Percentiles rank a stretch among this genome's conserved stretches.
phyloP scores from a whole-genome alignment of 23 red algal genomes.

The Cyanidium caldarium region DNA sequence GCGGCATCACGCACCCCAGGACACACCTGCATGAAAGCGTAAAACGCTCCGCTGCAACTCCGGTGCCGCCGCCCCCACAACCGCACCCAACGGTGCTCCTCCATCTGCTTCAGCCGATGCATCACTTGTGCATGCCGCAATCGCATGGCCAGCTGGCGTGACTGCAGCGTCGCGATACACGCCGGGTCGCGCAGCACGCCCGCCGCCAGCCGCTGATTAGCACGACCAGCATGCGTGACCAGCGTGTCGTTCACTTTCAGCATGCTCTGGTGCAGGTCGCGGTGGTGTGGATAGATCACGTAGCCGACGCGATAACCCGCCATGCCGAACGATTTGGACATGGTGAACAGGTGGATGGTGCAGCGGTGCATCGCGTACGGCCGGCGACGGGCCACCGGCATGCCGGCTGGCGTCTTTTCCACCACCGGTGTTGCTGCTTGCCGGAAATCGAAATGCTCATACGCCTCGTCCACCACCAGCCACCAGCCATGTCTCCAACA shows the following conservation, averaged over 20 bases:
- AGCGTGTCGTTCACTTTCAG: constrained; percentile 51
- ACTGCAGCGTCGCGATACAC: background rate
- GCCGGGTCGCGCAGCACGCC: background rate
- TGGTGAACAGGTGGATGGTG: constrained; percentile 34
- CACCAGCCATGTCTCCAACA: constrained; percentile 27
- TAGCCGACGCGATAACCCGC: constrained; percentile 60
- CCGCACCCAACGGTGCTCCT: background rate
- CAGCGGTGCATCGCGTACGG: background rate
- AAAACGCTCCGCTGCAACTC: background rate
- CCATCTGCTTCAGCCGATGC: background rate
- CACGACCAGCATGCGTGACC: constrained; percentile 36
- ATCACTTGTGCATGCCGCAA: background rate
- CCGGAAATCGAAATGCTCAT: constrained; percentile 46
- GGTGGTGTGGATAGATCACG: constrained; percentile 20
- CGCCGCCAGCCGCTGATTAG: constrained; percentile 8
- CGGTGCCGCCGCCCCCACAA: background rate
- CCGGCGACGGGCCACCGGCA: background rate
- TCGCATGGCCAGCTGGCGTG: background rate
- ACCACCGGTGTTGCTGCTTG: no score
- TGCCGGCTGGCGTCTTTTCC: background rate
- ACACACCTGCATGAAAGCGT: background rate
- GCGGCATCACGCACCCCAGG: background rate
- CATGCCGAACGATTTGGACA: constrained; percentile 57
- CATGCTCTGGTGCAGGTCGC: constrained; percentile 14
- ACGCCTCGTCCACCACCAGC: constrained; percentile 63